Evolutionary conservation across 2,329 filamentous ascomycete species (phyloP).

Genomic region (Alternaria gaisen): DNA sequence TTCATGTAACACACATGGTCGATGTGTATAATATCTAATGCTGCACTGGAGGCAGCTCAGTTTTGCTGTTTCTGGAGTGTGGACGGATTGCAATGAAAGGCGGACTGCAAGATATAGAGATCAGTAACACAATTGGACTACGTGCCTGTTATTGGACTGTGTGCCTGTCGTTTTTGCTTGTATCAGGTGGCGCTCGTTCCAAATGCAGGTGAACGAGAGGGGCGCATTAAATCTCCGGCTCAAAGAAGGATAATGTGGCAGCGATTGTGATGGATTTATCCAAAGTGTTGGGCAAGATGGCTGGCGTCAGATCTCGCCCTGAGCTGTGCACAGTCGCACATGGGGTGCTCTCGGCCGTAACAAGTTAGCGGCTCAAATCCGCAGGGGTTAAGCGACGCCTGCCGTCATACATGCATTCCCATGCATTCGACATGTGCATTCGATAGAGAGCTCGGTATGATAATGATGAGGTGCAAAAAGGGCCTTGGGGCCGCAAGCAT

Average conservation of each 20-base stretch:
- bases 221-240: constrained; percentile 2
- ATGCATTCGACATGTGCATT: constrained; percentile 11
- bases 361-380: neutral
- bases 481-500: constrained; percentile 5
- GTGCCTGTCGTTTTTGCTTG: neutral
- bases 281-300: constrained; percentile 12
- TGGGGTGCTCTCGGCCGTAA: neutral
- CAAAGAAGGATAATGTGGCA: constrained; percentile 2
- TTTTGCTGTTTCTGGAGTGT: constrained; percentile 8
- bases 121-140: neutral
- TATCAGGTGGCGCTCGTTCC: neutral
- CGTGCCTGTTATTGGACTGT: neutral
- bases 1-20: constrained; percentile 10
- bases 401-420: constrained; percentile 23
- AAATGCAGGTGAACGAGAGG: constrained; percentile 6
- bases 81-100: constrained; percentile 6
- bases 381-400: constrained; percentile 19
- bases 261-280: constrained; percentile 8
- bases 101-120: constrained; percentile 12
- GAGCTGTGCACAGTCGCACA: constrained; percentile 6
- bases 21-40: constrained; percentile 44
- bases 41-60: constrained; percentile 24
- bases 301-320: neutral
- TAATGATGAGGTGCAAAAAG: constrained; percentile 11
- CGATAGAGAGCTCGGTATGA: constrained; percentile 1